Evolutionary conservation across 805 yeast species (phyloP).

Genomic region (Kazachstania taianensis): DNA sequence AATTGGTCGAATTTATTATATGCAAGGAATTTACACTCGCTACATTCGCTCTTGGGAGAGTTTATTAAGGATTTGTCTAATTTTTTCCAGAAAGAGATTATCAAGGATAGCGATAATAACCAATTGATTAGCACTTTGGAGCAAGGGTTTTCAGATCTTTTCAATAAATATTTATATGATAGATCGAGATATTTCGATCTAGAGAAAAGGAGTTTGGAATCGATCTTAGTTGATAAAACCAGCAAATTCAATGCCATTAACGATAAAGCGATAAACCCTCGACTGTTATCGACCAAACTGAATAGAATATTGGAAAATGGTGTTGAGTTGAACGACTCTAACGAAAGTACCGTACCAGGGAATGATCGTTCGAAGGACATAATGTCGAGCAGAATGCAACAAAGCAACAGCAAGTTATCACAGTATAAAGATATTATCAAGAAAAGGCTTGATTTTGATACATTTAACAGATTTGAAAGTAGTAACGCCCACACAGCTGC

Average conservation of each 20-base stretch:
- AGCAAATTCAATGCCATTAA: conserved; percentile 25
- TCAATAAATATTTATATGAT: conserved; percentile 57
- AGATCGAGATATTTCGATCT: conserved; percentile 52
- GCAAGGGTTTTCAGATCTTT: conserved; percentile 61
- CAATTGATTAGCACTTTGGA: conserved; percentile 42
- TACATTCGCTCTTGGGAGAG: conserved; percentile 48
- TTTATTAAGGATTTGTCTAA: conserved; percentile 58
- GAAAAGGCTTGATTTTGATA: conserved; percentile 32
- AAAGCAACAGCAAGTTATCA: conserved; percentile 32
- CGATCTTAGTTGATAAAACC: conserved; percentile 26
- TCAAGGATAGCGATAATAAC: conserved; percentile 39
- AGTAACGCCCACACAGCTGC: not conserved
- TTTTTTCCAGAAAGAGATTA: conserved; percentile 32
- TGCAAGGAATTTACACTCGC: conserved; percentile 60
- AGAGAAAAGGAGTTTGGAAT: conserved; percentile 60
- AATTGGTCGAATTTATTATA: conserved; percentile 59
- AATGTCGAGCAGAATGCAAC: too few relatives aligned
- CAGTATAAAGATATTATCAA: conserved; percentile 52
- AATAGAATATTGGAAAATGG: conserved; percentile 18
- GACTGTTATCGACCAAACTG: conserved; percentile 24
- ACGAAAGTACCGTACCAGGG: not conserved
- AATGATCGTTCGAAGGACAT: not conserved
- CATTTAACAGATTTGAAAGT: not conserved
- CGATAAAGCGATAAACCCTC: conserved; percentile 25
- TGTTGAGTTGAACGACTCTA: conserved; percentile 3